Conservation (phyloP, 2,329 filamentous ascomycete species). For the Aspergillus phoenicis region DNA sequence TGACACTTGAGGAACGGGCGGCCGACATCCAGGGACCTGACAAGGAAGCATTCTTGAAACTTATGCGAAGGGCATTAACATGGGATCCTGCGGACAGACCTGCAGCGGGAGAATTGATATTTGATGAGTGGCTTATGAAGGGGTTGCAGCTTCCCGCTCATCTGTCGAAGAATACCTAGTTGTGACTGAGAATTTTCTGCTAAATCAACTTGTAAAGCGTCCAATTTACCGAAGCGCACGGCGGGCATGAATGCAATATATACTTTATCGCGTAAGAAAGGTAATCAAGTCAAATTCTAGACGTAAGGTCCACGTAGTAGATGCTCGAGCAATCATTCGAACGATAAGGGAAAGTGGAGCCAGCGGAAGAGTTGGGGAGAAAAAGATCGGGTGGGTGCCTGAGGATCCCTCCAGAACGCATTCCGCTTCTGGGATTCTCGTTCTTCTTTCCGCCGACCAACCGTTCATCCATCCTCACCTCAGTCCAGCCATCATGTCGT, state of each 20-base stretch:
- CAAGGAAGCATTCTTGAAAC: neutral
- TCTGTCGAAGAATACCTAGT: neutral
- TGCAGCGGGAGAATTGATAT: neutral
- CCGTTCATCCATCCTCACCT: neutral
- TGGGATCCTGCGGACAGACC: neutral
- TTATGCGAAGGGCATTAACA: neutral
- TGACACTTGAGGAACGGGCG: neutral
- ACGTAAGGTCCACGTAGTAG: no score
- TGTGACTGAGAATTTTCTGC: fast-evolving
- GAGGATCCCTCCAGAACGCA: neutral
- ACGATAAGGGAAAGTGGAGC: neutral
- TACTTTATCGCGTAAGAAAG: no score
- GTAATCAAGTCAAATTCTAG: no score
- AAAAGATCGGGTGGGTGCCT: neutral
- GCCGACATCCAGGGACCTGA: neutral
- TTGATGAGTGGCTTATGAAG: constrained; percentile 1
- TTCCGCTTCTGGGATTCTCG: neutral
- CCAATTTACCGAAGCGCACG: no score
- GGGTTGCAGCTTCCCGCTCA: neutral
- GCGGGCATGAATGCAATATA: no score
- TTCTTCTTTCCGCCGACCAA: constrained; percentile 1
- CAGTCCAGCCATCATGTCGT: constrained; percentile 32
- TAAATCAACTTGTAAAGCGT: neutral
- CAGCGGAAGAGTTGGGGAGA: neutral
- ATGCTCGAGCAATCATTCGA: no score